Conservation (phyloP, 352 stramenopile species). For the Globisporangium abappressorium region DNA sequence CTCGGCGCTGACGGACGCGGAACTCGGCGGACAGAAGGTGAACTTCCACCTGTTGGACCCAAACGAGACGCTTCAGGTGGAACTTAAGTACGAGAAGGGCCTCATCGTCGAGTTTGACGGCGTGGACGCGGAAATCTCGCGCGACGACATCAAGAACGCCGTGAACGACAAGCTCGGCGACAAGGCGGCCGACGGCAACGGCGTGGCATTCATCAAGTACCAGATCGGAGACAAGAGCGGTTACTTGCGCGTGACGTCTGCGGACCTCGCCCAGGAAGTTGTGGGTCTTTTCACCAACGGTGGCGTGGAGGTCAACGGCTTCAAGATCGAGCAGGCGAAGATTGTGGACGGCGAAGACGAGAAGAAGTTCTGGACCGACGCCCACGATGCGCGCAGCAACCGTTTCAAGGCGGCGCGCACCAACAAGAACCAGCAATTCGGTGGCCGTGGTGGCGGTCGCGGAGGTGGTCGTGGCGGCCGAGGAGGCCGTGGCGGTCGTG, state of each 20-base stretch:
- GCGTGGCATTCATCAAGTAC: slow-evolving; percentile 86
- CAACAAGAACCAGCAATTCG: slow-evolving; percentile 61
- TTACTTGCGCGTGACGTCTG: slow-evolving; percentile 55
- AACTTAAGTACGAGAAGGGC: slow-evolving; percentile 80
- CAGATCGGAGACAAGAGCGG: slow-evolving; percentile 73
- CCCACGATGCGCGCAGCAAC: slow-evolving; percentile 60
- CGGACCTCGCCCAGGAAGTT: slow-evolving; percentile 62
- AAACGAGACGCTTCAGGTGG: slow-evolving; percentile 67
- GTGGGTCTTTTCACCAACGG: slow-evolving; percentile 52
- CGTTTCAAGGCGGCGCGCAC: slow-evolving; percentile 80
- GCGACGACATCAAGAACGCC: slow-evolving; percentile 84
- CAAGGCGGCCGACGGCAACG: slow-evolving; percentile 51
- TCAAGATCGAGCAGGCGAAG: slow-evolving; percentile 51
- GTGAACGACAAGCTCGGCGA: slow-evolving; percentile 83
- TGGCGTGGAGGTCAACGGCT: slow-evolving; percentile 66
- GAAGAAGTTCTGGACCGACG: slow-evolving; percentile 85
- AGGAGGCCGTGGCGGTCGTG: slow-evolving; percentile 31
- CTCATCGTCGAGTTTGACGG: slow-evolving; percentile 84
- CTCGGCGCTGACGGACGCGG: slow-evolving; percentile 41
- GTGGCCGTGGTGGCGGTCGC: slow-evolving; percentile 29
- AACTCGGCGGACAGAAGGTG: slow-evolving; percentile 76
- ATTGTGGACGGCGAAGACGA: slow-evolving; percentile 76
- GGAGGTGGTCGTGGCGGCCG: slow-evolving; percentile 38
- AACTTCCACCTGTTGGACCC: slow-evolving; percentile 71
- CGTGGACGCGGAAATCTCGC: slow-evolving; percentile 74